phyloP scores from a whole-genome alignment of 2,329 filamentous ascomycete genomes.

The Trichophyton benhamiae region DNA sequence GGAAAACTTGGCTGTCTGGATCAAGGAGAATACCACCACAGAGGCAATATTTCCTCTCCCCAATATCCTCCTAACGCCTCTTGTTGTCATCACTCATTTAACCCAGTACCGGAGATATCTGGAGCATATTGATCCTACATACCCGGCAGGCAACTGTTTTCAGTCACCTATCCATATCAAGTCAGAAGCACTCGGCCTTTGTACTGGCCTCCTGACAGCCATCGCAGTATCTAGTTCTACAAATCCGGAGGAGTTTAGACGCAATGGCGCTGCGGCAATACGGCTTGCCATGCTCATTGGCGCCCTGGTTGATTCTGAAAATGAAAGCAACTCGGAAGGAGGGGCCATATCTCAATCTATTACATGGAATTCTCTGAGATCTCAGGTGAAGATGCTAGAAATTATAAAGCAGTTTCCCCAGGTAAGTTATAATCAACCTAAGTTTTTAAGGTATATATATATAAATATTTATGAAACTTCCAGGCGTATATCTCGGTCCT shows the following conservation, averaged over 20 bases:
- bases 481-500: constrained; percentile 29
- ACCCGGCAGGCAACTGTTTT: background rate
- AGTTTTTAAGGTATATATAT: background rate
- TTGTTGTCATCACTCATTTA: constrained; percentile 31
- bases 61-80: constrained; percentile 26
- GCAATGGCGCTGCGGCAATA: constrained; percentile 28
- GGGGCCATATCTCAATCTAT: constrained; percentile 18
- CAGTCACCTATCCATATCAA: background rate
- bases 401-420: constrained; percentile 16
- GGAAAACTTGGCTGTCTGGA: constrained; percentile 13
- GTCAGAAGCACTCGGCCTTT: constrained; percentile 27
- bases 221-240: constrained; percentile 25
- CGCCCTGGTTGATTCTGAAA: constrained; percentile 26
- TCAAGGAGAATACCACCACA: constrained; percentile 10
- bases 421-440: constrained; percentile 6
- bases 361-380: background rate
- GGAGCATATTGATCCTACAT: background rate
- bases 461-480: background rate
- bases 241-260: constrained; percentile 20
- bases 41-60: constrained; percentile 16
- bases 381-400: constrained; percentile 14
- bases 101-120: constrained; percentile 23
- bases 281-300: constrained; percentile 31
- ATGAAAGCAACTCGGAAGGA: constrained; percentile 16
- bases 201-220: constrained; percentile 31